Evolutionary conservation across 176 grass and related monocot species (phyloP).

Genomic region (Dendrocalamus sinicus): DNA sequence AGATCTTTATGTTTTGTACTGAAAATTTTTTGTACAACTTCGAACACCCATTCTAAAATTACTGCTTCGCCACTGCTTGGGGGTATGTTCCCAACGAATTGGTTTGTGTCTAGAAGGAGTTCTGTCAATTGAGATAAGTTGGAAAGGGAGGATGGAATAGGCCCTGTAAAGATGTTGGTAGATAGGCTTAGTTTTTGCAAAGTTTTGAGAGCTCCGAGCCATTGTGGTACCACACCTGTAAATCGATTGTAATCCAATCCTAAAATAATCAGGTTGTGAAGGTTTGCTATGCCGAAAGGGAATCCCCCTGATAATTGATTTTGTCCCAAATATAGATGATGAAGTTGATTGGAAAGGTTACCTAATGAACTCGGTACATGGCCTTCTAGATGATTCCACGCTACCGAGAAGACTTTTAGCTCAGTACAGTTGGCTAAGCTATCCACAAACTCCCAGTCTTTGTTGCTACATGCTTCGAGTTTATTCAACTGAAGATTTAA

Average conservation of each 20-base stretch:
- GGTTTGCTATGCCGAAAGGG: background rate
- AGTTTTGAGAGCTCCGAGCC: background rate
- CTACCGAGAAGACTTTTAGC: background rate
- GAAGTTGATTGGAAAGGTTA: background rate
- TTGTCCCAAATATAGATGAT: background rate
- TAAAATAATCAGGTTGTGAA: background rate
- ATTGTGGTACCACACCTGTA: no score
- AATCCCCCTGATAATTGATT: conserved; percentile 25
- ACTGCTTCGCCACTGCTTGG: no score
- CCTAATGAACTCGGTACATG: background rate
- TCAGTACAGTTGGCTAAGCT: conserved; percentile 16
- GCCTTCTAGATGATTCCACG: background rate
- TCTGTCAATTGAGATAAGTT: background rate
- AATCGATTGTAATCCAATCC: rapidly evolving
- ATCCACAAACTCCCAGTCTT: conserved; percentile 23
- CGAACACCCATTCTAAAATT: no score
- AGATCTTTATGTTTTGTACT: no score
- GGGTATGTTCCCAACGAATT: background rate
- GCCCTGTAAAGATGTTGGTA: background rate
- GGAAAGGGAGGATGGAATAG: conserved; percentile 1
- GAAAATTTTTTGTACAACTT: no score
- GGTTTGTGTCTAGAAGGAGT: background rate
- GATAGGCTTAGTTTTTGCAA: background rate
- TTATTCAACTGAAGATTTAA: background rate
- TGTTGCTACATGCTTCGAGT: background rate